These are phyloP conservation scores for Neurospora sublineolata DNA, from an alignment of 495 filamentous ascomycete species.

Conservation along the genomic window DNA sequence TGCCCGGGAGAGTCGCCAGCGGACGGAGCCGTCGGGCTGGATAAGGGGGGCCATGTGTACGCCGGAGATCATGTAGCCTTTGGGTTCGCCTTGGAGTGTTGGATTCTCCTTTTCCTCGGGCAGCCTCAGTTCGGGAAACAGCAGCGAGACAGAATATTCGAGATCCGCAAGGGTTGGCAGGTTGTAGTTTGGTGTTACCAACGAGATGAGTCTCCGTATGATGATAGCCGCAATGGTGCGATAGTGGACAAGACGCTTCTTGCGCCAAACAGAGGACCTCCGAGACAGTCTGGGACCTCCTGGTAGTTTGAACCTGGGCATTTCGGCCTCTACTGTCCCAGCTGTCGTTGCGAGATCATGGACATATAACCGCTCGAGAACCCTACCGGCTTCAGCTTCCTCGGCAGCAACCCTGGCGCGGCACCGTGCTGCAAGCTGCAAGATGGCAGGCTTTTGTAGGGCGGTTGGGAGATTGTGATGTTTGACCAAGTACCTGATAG, in stretches of 20 bases:
- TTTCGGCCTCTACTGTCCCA: slow-evolving; percentile 31
- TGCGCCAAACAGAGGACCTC: slow-evolving; percentile 10
- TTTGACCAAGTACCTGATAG: slow-evolving; percentile 55
- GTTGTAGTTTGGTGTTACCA: slow-evolving; percentile 28
- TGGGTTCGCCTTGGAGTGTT: slow-evolving; percentile 13
- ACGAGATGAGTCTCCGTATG: slow-evolving; percentile 25
- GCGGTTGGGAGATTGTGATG: slow-evolving; percentile 54
- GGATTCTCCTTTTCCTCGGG: neutral
- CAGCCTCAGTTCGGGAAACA: slow-evolving; percentile 23
- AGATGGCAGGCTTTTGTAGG: slow-evolving; percentile 51
- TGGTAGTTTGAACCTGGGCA: slow-evolving; percentile 19
- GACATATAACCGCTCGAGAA: slow-evolving; percentile 22
- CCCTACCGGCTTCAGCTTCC: slow-evolving; percentile 24
- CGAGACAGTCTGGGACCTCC: slow-evolving; percentile 3
- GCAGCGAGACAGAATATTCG: slow-evolving; percentile 21
- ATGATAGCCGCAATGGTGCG: slow-evolving; percentile 29
- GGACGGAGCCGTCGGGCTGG: slow-evolving; percentile 3
- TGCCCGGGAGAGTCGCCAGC: slow-evolving; percentile 31
- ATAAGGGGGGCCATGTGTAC: slow-evolving; percentile 42
- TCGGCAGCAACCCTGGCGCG: slow-evolving; percentile 15
- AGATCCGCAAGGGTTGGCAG: slow-evolving; percentile 15
- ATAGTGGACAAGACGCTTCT: slow-evolving; percentile 19
- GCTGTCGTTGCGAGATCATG: slow-evolving; percentile 27
- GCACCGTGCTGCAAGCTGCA: slow-evolving; percentile 38
- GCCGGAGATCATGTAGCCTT: slow-evolving; percentile 42